A percentile compares a stretch with the other conserved stretches of the same genome.
phyloP scores from a whole-genome alignment of 1,284 basidiomycete species.

The Ustilago sp. region DNA sequence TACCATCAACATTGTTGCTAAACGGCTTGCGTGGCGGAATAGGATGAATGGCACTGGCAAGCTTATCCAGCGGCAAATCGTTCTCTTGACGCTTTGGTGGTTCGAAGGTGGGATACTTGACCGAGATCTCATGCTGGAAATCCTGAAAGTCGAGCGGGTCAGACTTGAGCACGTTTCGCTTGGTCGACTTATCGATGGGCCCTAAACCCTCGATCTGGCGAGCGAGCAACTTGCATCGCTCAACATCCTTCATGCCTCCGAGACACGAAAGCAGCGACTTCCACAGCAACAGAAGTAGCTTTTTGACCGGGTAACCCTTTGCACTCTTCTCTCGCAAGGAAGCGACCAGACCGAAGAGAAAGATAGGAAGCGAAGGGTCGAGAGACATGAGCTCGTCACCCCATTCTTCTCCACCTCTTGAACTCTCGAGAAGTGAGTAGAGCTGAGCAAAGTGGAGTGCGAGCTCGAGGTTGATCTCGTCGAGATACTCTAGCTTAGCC shows the following conservation, averaged over 20 bases:
- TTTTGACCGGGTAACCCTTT: conserved; percentile 75
- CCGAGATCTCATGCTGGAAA: conserved; percentile 64
- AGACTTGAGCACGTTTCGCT: conserved; percentile 54
- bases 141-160: conserved; percentile 63
- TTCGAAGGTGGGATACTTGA: conserved; percentile 71
- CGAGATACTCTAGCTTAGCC: conserved; percentile 65
- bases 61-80: conserved; percentile 69
- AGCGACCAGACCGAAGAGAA: conserved; percentile 88
- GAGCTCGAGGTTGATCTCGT: conserved; percentile 68
- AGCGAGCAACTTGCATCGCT: conserved; percentile 84
- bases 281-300: conserved; percentile 93
- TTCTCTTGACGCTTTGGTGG: conserved; percentile 69
- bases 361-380: conserved; percentile 92
- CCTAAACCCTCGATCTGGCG: conserved; percentile 78
- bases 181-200: conserved; percentile 39
- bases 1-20: conserved; percentile 78
- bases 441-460: conserved; percentile 67
- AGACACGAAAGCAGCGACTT: conserved; percentile 92
- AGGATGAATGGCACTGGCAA: conserved; percentile 58
- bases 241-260: conserved; percentile 88
- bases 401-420: conserved; percentile 60
- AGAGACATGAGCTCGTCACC: conserved; percentile 73
- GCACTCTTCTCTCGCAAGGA: conserved; percentile 91
- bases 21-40: conserved; percentile 59
- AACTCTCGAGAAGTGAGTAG: conserved; percentile 66